Evolutionary conservation across 2,329 filamentous ascomycete genomes (phyloP), one percentile per base, ranked within the genome.

Genomic region (Amylocarpus encephaloides): DNA sequence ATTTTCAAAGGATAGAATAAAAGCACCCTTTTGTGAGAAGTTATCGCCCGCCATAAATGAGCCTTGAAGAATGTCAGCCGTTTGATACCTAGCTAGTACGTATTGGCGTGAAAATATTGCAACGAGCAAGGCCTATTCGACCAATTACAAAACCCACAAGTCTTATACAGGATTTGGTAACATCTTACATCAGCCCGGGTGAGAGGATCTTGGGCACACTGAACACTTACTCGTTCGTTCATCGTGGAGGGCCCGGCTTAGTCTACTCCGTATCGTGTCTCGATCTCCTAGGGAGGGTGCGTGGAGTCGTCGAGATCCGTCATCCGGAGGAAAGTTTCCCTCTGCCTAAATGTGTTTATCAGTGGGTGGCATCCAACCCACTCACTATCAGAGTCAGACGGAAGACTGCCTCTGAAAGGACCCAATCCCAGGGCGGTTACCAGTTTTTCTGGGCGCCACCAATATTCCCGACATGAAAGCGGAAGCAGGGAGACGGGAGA

Each of bases 361-460:
- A 26, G 22, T 4, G 7, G 22, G 22, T 26, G 22, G 4, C 22
- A 39, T 34, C 18, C n/a, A 11, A 32, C 15, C 18, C 29, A 12
- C 38, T 19, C 19, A 18, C 16, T 29, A n/a, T n/a, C 22, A 26
- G 4, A 4, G 7, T 26, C 22, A 26, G 7, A 26, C 7, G 22
- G 22, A 7, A 26, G 22, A 26, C 22, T 4, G 22, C 7, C 22
- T 26, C 22, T 26, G 22, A 26, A 26, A 26, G 22, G 34, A 13
- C 34, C 38, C 38, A 11, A 11, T 16, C 16, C n/a, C 18, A n/a
- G 38, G 10, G 13, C 38, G 46, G 15, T 30, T 42, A 44, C 35
- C 18, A 53, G n/a, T 49, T 46, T 45, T 46, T 50, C 44, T 40
- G 30, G 16, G 46, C 52, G 58, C 58, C 55, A 60, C 56, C 51